Evolutionary conservation across 2,329 filamentous ascomycete species (phyloP).

Genomic region (Penicillium glabrum): DNA sequence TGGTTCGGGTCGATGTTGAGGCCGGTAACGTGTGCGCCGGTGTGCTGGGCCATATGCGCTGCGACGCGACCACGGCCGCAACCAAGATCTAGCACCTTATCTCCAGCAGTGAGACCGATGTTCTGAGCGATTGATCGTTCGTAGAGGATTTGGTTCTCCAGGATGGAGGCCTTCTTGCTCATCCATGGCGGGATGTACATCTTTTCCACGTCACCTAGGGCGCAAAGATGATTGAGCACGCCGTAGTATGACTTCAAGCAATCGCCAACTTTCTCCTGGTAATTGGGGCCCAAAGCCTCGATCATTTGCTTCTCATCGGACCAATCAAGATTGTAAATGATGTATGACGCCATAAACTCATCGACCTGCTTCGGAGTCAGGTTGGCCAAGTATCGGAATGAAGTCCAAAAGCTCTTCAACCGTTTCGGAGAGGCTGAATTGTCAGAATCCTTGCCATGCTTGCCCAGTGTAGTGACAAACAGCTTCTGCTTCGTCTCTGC

Average conservation of each 20-base stretch:
- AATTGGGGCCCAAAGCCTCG: conserved; percentile 49
- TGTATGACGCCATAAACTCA: conserved; percentile 58
- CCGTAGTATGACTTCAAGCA: conserved; percentile 56
- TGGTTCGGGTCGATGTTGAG: conserved; percentile 58
- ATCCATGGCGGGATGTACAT: conserved; percentile 59
- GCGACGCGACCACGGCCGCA: conserved; percentile 56
- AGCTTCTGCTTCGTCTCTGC: conserved; percentile 25
- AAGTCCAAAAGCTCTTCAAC: conserved; percentile 51
- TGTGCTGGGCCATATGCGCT: conserved; percentile 53
- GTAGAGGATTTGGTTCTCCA: conserved; percentile 55
- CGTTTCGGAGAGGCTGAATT: conserved; percentile 50
- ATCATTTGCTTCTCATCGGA: conserved; percentile 52
- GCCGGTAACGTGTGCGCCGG: conserved; percentile 51
- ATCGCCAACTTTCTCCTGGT: conserved; percentile 52
- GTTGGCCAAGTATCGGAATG: conserved; percentile 52
- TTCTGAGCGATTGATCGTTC: conserved; percentile 53
- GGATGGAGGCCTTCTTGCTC: conserved; percentile 51
- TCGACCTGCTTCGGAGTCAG: conserved; percentile 53
- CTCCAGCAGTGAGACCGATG: conserved; percentile 47
- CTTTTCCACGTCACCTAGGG: conserved; percentile 57
- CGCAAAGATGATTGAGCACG: conserved; percentile 56
- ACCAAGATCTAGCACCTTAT: conserved; percentile 53
- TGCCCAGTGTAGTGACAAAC: conserved; percentile 18
- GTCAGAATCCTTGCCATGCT: conserved; percentile 34
- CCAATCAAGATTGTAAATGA: conserved; percentile 60